phyloP scores from a whole-genome alignment of 2,329 filamentous ascomycete species.

The Gremmenia infestans region DNA sequence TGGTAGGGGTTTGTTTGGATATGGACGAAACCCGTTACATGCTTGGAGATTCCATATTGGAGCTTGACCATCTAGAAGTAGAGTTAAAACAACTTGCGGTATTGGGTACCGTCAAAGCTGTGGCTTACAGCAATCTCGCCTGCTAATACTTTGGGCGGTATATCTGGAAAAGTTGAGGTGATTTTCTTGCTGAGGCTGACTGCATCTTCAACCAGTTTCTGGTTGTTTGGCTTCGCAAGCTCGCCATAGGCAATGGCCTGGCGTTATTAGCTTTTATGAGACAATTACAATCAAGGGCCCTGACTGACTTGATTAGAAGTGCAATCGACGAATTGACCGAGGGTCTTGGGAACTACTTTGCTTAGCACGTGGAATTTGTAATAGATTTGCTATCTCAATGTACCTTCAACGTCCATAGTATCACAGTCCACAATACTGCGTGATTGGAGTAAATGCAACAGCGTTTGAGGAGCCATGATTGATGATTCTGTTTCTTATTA shows the following conservation, averaged over 20 bases:
- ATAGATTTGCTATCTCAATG: not conserved
- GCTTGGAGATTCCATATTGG: conserved; percentile 44
- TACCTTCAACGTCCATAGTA: conserved; percentile 45
- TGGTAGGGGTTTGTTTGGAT: conserved; percentile 56
- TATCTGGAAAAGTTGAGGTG: conserved; percentile 30
- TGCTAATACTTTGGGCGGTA: conserved; percentile 43
- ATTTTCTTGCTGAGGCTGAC: conserved; percentile 32
- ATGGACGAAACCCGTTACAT: conserved; percentile 49
- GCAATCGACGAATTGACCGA: conserved; percentile 47
- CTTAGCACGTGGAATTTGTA: not conserved
- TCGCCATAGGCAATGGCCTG: conserved; percentile 48
- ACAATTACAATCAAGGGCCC: not conserved
- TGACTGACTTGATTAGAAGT: conserved; percentile 47
- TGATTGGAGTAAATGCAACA: conserved; percentile 40
- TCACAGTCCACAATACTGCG: conserved; percentile 47
- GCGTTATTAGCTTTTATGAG: not conserved
- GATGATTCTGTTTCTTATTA: not conserved
- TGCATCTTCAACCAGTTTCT: conserved; percentile 35
- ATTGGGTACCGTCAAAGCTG: not conserved
- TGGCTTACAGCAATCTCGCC: conserved; percentile 48
- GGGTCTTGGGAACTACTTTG: conserved; percentile 37
- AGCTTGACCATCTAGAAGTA: conserved; percentile 47
- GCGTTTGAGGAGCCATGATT: conserved; percentile 22
- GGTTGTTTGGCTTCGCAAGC: conserved; percentile 38
- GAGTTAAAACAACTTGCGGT: not conserved